Conservation (phyloP, 2,329 filamentous ascomycete genomes). For the Diaporthe capsici region DNA sequence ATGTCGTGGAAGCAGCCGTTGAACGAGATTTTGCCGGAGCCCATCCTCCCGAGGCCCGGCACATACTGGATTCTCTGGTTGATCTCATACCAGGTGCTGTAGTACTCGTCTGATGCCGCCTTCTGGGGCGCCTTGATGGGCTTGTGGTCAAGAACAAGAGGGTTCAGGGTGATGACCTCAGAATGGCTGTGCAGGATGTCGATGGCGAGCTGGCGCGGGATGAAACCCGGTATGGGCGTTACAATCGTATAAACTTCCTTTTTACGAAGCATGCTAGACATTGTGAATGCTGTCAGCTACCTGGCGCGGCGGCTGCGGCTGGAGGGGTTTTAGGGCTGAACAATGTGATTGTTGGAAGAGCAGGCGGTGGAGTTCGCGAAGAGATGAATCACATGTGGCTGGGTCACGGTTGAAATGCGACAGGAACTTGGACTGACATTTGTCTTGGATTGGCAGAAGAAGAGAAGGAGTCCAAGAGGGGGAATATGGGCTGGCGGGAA, state of each 20-base stretch:
- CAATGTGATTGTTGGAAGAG: neutral
- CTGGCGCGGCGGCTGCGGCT: conserved; percentile 1
- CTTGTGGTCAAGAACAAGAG: conserved; percentile 75
- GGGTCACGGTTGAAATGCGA: conserved; percentile 15
- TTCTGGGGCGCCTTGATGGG: conserved; percentile 76
- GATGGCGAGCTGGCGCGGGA: conserved; percentile 79
- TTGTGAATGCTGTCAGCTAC: conserved; percentile 36
- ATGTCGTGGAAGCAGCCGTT: conserved; percentile 81
- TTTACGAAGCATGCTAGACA: conserved; percentile 66
- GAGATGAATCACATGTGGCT: conserved; percentile 31
- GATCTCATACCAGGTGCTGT: conserved; percentile 82
- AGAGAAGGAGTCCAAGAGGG: neutral
- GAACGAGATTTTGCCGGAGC: conserved; percentile 76
- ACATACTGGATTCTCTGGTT: conserved; percentile 77
- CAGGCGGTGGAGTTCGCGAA: neutral
- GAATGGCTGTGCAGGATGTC: conserved; percentile 80
- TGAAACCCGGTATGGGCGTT: conserved; percentile 78
- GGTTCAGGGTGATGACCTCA: conserved; percentile 80
- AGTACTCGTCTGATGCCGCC: conserved; percentile 78
- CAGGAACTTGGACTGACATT: conserved; percentile 28
- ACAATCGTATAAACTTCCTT: conserved; percentile 77
- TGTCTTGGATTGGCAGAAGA: conserved; percentile 1
- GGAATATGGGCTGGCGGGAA: neutral
- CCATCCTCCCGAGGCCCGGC: conserved; percentile 75
- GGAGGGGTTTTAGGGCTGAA: neutral